Evolutionary conservation across 169 alveolate species (phyloP).

Genomic region (Plasmodium relictum): DNA sequence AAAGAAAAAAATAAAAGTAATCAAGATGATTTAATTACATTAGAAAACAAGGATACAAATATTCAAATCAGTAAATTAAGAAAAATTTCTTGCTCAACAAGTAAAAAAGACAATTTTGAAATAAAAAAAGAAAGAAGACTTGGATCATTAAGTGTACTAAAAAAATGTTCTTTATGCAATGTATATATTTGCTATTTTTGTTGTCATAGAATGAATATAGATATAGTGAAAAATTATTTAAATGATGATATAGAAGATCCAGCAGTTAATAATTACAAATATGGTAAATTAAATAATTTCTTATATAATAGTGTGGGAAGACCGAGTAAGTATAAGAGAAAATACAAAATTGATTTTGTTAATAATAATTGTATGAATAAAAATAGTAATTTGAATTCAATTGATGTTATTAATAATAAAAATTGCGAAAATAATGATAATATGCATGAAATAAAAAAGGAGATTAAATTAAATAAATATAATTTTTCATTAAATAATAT

Average conservation of each 20-base stretch:
- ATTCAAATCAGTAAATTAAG: slow-evolving; percentile 2
- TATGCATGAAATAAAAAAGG: neutral
- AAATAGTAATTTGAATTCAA: neutral
- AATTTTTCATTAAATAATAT: too few relatives aligned
- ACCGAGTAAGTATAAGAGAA: neutral
- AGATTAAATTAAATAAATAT: neutral
- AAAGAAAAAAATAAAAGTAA: slow-evolving; percentile 11
- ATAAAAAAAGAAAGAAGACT: slow-evolving; percentile 73
- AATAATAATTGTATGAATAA: neutral
- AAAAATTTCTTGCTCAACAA: slow-evolving; percentile 1
- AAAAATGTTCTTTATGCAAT: slow-evolving; percentile 57
- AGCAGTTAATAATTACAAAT: neutral
- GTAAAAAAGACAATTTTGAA: slow-evolving; percentile 29
- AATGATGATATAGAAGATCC: slow-evolving; percentile 4
- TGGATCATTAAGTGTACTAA: slow-evolving; percentile 70
- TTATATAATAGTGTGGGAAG: slow-evolving; percentile 12
- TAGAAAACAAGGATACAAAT: neutral
- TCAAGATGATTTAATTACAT: neutral
- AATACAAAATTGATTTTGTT: neutral
- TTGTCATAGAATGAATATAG: slow-evolving; percentile 73
- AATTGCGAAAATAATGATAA: neutral
- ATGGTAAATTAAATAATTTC: slow-evolving; percentile 3
- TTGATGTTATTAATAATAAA: neutral
- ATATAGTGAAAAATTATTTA: slow-evolving; percentile 50
- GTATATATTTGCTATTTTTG: slow-evolving; percentile 71